Conservation (phyloP, 2,329 filamentous ascomycete genomes). For the Fusarium chlamydosporum region DNA sequence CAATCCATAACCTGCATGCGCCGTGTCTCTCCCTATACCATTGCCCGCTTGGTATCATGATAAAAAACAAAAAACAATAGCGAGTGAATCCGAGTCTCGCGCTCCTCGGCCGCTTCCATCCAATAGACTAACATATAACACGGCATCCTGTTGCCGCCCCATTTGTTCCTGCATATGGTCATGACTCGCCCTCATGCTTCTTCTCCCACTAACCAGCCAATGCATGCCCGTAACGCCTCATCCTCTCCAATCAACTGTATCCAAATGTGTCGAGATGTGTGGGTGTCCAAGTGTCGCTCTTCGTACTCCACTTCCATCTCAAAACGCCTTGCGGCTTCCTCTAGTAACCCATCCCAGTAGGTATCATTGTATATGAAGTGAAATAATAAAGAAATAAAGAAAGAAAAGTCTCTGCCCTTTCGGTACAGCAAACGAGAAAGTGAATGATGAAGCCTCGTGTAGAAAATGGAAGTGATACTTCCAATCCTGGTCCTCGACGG, state of each 20-base stretch:
- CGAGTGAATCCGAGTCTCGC: constrained; percentile 46
- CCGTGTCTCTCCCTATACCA: constrained; percentile 44
- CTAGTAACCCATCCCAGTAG: constrained; percentile 56
- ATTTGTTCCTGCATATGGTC: constrained; percentile 50
- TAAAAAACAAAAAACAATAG: constrained; percentile 41
- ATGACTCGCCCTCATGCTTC: constrained; percentile 33
- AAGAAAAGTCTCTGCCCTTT: constrained; percentile 38
- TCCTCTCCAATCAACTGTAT: constrained; percentile 40
- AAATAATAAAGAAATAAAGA: constrained; percentile 48
- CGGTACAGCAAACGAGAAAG: constrained; percentile 44
- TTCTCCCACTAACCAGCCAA: constrained; percentile 32
- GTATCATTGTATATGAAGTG: constrained; percentile 53
- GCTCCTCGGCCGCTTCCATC: constrained; percentile 33
- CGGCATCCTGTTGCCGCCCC: constrained; percentile 34
- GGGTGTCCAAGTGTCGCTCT: constrained; percentile 53
- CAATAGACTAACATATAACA: constrained; percentile 35
- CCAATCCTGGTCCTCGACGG: constrained; percentile 43
- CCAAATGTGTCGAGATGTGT: constrained; percentile 48
- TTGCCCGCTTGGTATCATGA: constrained; percentile 50
- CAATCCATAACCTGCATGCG: constrained; percentile 39
- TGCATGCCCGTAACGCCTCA: constrained; percentile 44
- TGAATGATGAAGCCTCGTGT: constrained; percentile 32
- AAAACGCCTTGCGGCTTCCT: constrained; percentile 60
- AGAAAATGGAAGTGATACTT: constrained; percentile 16
- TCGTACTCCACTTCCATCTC: constrained; percentile 46